Conservation (phyloP, 495 filamentous ascomycete species). For the Echria macrotheca region DNA sequence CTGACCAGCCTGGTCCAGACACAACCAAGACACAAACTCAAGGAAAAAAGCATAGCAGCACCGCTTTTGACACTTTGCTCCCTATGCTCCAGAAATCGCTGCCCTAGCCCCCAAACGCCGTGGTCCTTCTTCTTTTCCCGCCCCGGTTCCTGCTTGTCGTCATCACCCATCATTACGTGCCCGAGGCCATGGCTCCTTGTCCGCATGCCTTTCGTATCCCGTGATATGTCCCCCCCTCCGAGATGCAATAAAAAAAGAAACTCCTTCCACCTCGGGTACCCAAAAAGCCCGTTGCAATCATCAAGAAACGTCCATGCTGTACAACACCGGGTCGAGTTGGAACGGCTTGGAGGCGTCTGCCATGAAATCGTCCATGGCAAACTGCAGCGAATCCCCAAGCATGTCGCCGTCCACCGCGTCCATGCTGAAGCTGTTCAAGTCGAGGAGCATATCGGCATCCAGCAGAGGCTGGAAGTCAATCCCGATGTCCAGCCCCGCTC, state of each 20-base stretch:
- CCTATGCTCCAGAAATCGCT: no score
- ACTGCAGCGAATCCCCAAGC: constrained; percentile 13
- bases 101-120: no score
- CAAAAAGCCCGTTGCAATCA: not conserved
- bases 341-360: constrained; percentile 39
- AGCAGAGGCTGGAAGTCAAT: constrained; percentile 33
- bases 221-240: no score
- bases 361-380: constrained; percentile 38
- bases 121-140: no score
- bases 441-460: constrained; percentile 28
- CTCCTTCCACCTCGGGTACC: constrained; percentile 3
- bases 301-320: constrained; percentile 40
- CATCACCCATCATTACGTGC: not conserved
- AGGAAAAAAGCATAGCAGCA: no score
- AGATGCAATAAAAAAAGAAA: not conserved
- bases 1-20: no score
- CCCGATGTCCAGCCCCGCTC: constrained; percentile 40
- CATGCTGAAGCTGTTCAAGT: constrained; percentile 32
- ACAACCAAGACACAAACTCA: no score
- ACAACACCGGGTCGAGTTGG: constrained; percentile 36
- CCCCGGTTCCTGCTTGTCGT: no score
- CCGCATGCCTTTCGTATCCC: no score
- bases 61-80: no score
- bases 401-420: constrained; percentile 22
- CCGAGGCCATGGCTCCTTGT: not conserved